A percentile compares a stretch with the other conserved stretches of the same genome.
phyloP scores from a whole-genome alignment of 495 filamentous ascomycete genomes.

The Ramalina intermedia region DNA sequence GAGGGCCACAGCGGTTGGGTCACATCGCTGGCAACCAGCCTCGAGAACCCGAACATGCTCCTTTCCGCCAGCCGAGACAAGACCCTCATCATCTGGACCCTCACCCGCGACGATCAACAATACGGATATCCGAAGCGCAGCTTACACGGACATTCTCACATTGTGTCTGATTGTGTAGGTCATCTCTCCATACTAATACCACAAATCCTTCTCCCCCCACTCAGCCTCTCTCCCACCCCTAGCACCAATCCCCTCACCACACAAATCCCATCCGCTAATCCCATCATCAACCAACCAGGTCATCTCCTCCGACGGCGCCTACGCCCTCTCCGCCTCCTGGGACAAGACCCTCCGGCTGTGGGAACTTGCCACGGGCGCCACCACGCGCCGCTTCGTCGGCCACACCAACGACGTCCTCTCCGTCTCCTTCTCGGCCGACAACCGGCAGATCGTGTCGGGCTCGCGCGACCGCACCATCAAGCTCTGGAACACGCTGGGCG shows the following conservation, averaged over 20 bases:
- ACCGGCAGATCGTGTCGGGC: constrained; percentile 99
- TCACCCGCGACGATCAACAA: constrained; percentile 92
- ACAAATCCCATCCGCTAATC: not conserved
- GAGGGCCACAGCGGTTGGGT: constrained; percentile 83
- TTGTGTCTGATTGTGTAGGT: constrained; percentile 99
- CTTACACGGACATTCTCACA: constrained; percentile 97
- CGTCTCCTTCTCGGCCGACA: constrained; percentile 99
- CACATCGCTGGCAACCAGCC: constrained; percentile 76
- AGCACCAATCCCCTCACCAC: too few species aligned
- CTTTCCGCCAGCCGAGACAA: constrained; percentile 95
- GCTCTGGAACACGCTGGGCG: constrained; percentile 99
- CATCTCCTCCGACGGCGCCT: constrained; percentile 99
- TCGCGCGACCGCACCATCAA: constrained; percentile 98
- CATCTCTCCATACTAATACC: too few species aligned
- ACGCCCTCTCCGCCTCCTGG: constrained; percentile 97
- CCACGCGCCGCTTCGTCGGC: constrained; percentile 95
- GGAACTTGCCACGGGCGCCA: constrained; percentile 92
- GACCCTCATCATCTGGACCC: constrained; percentile 99
- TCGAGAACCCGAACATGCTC: constrained; percentile 99
- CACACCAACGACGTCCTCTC: constrained; percentile 99
- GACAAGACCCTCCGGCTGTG: constrained; percentile 99
- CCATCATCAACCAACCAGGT: constrained; percentile 47
- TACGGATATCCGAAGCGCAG: constrained; percentile 98
- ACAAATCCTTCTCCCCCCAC: too few species aligned
- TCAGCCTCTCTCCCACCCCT: too few species aligned